These are phyloP conservation scores for Paraglomus brasilianum DNA, from an alignment of 192 early-diverging fungal genomes.

Conservation along the genomic window DNA sequence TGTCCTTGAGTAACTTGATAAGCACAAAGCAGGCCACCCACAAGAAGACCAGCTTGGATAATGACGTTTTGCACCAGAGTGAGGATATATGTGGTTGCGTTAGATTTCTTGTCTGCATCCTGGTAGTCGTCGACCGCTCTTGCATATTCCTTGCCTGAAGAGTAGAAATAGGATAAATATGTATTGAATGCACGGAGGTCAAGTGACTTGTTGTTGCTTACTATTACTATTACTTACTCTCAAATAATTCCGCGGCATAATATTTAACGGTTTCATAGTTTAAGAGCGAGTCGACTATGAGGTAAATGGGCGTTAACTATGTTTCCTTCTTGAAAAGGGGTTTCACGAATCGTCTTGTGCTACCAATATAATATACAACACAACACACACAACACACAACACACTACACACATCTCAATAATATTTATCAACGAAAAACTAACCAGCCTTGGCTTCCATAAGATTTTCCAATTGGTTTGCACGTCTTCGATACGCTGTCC, in stretches of 20 bases:
- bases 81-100: conserved; percentile 59
- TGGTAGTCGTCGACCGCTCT: conserved; percentile 63
- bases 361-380: no score
- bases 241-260: conserved; percentile 80
- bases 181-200: no score
- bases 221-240: no score
- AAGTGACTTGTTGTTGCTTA: no score
- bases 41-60: conserved; percentile 65
- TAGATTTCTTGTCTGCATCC: conserved; percentile 65
- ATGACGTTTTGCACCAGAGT: conserved; percentile 69
- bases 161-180: conserved; percentile 67
- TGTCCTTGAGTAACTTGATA: conserved; percentile 69
- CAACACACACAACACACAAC: no score
- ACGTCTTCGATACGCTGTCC: conserved; percentile 52
- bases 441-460: neutral
- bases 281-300: conserved; percentile 74
- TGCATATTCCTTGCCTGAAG: conserved; percentile 65
- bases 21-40: conserved; percentile 67
- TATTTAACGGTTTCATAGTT: conserved; percentile 95
- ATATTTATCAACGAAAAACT: no score
- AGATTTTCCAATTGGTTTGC: conserved; percentile 33
- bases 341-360: no score
- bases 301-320: conserved; percentile 18
- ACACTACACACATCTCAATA: no score
- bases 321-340: no score